phyloP scores from a whole-genome alignment of 2,329 filamentous ascomycete genomes.

The Fusarium humuli region DNA sequence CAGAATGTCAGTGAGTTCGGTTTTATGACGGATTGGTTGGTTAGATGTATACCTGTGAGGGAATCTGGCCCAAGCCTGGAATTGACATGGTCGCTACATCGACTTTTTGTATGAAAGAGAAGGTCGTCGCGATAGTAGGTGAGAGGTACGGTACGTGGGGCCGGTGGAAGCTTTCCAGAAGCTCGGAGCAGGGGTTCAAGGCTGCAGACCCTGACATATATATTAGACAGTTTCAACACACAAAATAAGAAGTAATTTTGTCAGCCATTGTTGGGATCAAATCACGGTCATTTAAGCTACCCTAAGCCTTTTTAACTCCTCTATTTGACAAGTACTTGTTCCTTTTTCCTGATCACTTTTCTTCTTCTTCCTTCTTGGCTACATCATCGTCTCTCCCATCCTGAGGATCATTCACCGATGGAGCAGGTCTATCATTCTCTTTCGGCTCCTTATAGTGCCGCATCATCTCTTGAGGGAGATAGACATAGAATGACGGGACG shows the following conservation, averaged over 20 bases:
- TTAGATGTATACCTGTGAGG: slow-evolving; percentile 62
- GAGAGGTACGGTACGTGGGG: slow-evolving; percentile 42
- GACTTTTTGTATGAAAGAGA: slow-evolving; percentile 36
- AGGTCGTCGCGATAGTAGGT: slow-evolving; percentile 28
- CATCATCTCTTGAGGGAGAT: slow-evolving; percentile 78
- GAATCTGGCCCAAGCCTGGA: slow-evolving; percentile 77
- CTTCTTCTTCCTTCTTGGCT: slow-evolving; percentile 36
- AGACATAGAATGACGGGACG: slow-evolving; percentile 72
- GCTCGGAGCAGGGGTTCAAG: slow-evolving; percentile 28
- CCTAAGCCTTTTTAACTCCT: slow-evolving; percentile 6
- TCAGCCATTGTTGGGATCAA: neutral
- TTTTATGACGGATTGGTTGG: accelerated
- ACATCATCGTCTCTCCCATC: slow-evolving; percentile 36
- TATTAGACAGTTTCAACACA: accelerated
- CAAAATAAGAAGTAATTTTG: neutral
- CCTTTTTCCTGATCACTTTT: neutral
- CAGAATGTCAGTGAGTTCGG: slow-evolving; percentile 24
- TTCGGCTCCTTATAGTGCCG: slow-evolving; percentile 70
- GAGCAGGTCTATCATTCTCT: slow-evolving; percentile 58
- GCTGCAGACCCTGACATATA: slow-evolving; percentile 23
- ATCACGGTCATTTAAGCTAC: neutral
- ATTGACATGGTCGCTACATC: slow-evolving; percentile 72
- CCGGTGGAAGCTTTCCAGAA: slow-evolving; percentile 48
- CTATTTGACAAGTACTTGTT: neutral
- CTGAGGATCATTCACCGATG: slow-evolving; percentile 54